Conservation (phyloP, 805 yeast species). For the Metschnikowia hibisci region DNA sequence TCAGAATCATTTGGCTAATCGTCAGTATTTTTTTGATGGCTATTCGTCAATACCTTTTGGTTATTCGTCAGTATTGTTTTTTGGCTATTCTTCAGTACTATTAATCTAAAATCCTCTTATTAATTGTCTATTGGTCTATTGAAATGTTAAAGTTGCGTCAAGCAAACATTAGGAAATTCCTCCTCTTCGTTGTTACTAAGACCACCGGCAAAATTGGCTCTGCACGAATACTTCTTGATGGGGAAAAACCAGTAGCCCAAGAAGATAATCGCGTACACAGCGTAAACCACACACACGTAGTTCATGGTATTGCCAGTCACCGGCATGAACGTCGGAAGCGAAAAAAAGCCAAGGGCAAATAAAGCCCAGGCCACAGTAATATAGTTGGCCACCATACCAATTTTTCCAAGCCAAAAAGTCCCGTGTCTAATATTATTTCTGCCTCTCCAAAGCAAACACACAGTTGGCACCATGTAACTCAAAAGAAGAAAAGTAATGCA, state of each 20-base stretch:
- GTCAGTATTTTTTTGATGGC: no score
- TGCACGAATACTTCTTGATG: constrained; percentile 33
- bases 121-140: no score
- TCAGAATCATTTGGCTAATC: no score
- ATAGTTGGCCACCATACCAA: constrained; percentile 32
- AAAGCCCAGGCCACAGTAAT: constrained; percentile 33
- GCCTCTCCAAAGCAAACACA: constrained; percentile 33
- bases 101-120: no score
- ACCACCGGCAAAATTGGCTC: constrained; percentile 42
- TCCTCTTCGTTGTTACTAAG: constrained; percentile 35
- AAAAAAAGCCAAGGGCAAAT: constrained; percentile 37
- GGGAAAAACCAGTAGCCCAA: constrained; percentile 44
- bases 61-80: no score
- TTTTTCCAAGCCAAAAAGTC: constrained; percentile 39
- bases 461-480: constrained; percentile 35
- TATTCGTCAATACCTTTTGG: no score
- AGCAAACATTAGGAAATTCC: constrained; percentile 43
- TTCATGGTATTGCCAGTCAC: constrained; percentile 27
- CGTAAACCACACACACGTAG: constrained; percentile 27
- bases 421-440: constrained; percentile 38
- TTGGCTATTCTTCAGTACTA: no score
- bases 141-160: constrained; percentile 14
- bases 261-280: constrained; percentile 30
- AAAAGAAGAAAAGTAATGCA: constrained; percentile 38
- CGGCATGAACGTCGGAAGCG: constrained; percentile 34